phyloP scores from a whole-genome alignment of 2,329 filamentous ascomycete species.

The Arachnopeziza araneosa region DNA sequence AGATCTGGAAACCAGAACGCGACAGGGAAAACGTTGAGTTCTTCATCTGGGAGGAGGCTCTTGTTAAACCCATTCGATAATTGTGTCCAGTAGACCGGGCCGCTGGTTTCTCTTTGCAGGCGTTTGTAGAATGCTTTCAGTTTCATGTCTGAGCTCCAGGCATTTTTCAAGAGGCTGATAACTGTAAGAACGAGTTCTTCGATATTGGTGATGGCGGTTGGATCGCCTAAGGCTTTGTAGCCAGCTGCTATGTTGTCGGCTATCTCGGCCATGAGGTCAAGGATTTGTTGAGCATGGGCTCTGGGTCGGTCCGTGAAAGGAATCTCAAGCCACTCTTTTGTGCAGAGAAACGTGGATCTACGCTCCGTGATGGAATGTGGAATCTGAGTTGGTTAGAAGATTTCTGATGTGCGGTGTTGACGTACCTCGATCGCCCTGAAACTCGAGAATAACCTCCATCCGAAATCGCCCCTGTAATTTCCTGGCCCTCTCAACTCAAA shows the following conservation, averaged over 20 bases:
- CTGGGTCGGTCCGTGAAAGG: conserved; percentile 30
- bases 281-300: conserved; percentile 23
- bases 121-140: conserved; percentile 25
- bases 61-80: conserved; percentile 15
- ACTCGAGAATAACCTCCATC: conserved; percentile 31
- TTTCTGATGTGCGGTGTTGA: neutral
- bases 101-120: conserved; percentile 18
- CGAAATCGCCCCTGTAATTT: conserved; percentile 29
- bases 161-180: conserved; percentile 10
- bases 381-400: conserved; percentile 22
- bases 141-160: conserved; percentile 26
- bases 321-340: conserved; percentile 28
- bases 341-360: conserved; percentile 25
- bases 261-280: conserved; percentile 27
- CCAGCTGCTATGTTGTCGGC: conserved; percentile 19
- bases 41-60: neutral
- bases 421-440: conserved; percentile 26
- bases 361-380: conserved; percentile 25
- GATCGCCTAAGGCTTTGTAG: conserved; percentile 10
- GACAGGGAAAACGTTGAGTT: conserved; percentile 27
- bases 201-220: conserved; percentile 14
- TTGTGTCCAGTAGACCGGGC: conserved; percentile 30
- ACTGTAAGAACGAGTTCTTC: conserved; percentile 17
- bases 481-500: conserved; percentile 31
- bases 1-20: conserved; percentile 29